These are phyloP conservation scores for Rubus idaeus DNA, from an alignment of 306 rosid genomes.

Conservation along the genomic window DNA sequence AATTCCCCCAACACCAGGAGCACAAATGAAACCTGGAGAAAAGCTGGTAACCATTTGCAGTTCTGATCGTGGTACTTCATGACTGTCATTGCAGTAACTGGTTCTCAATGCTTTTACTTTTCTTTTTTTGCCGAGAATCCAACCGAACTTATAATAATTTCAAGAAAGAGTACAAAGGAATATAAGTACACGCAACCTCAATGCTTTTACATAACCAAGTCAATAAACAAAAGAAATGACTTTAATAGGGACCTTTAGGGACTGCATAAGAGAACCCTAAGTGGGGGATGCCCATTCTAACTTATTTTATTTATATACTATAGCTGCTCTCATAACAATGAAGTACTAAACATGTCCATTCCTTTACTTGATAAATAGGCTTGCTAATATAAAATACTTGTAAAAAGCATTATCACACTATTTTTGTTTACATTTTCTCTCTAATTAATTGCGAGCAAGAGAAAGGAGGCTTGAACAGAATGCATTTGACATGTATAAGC, in stretches of 20 bases:
- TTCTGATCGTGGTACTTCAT: conserved; percentile 28
- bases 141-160: too few relatives aligned
- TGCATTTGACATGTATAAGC: not conserved
- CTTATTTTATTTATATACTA: not conserved
- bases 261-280: not conserved
- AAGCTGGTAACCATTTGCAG: conserved; percentile 63
- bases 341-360: not conserved
- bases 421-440: not conserved
- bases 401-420: not conserved
- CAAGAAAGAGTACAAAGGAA: too few relatives aligned
- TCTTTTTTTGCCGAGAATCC: too few relatives aligned
- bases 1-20: conserved; percentile 80
- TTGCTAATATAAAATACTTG: not conserved
- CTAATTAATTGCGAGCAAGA: not conserved
- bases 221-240: not conserved
- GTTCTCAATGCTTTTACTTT: not conserved
- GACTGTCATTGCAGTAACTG: conserved; percentile 9
- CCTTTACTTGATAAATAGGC: not conserved
- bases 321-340: not conserved
- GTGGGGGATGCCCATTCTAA: not conserved
- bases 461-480: not conserved
- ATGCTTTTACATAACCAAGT: not conserved
- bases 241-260: conserved; percentile 1
- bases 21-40: conserved; percentile 96
- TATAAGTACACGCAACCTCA: too few relatives aligned